Percentiles rank a stretch among this genome's conserved stretches.
These are phyloP conservation scores for Anthracocystis setariae DNA, from an alignment of 1,284 basidiomycete species.

Conservation along the genomic window DNA sequence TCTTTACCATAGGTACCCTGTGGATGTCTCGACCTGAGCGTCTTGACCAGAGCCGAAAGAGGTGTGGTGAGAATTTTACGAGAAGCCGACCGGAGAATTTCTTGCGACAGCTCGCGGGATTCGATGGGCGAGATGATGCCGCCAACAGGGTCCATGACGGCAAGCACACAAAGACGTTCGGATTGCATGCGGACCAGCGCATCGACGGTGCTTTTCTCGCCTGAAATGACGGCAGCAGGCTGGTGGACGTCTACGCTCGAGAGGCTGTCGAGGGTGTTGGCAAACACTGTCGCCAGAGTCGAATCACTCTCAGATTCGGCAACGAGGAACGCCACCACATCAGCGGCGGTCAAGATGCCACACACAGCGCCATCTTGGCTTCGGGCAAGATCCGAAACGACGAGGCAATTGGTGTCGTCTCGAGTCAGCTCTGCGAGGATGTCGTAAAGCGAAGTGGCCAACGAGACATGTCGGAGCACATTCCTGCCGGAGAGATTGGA, in stretches of 20 bases:
- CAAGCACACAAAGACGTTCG: slow-evolving; percentile 29
- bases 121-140: slow-evolving; percentile 45
- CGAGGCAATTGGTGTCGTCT: slow-evolving; percentile 22
- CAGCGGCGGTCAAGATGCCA: slow-evolving; percentile 33
- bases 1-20: slow-evolving; percentile 46
- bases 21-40: slow-evolving; percentile 34
- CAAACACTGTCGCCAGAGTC: slow-evolving; percentile 16
- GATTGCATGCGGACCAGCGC: slow-evolving; percentile 43
- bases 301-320: slow-evolving; percentile 24
- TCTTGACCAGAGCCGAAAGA: slow-evolving; percentile 33
- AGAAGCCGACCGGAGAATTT: slow-evolving; percentile 35
- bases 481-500: slow-evolving; percentile 38
- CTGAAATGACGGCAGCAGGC: slow-evolving; percentile 32
- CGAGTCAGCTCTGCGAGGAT: slow-evolving; percentile 19
- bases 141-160: slow-evolving; percentile 38
- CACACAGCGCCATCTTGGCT: slow-evolving; percentile 25
- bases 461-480: slow-evolving; percentile 21
- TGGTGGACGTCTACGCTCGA: slow-evolving; percentile 12
- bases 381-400: slow-evolving; percentile 17
- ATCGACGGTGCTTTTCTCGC: slow-evolving; percentile 42
- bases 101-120: slow-evolving; percentile 34
- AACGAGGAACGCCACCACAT: slow-evolving; percentile 33
- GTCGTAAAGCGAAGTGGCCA: slow-evolving; percentile 14
- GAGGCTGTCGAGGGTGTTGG: slow-evolving; percentile 16
- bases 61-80: slow-evolving; percentile 46